Evolutionary conservation across 371 early-diverging fungal genomes (phyloP), one percentile per base, ranked within the genome.

Genomic region (Phascolomyces articulosus): DNA sequence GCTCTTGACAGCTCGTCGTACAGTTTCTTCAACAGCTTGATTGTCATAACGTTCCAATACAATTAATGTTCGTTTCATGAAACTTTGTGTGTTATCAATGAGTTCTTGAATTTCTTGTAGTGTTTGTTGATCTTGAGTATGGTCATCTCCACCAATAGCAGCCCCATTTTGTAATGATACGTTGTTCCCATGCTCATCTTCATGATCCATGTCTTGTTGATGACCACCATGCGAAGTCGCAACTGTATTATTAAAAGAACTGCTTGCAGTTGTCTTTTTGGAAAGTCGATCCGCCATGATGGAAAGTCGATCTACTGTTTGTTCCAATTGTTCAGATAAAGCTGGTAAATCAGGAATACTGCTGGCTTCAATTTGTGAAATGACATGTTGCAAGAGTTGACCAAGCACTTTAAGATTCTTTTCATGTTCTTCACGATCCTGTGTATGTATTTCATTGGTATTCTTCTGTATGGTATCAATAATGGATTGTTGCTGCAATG

Each of bases 1-100:
- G 9, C 73, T 71, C 61, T 79, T 82, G 26, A 82, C 72, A 1
- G 79, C 78, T 20, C 77, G 72, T 26, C 79, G 72, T 27, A 82
- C 75, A 0, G 74, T 75, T 27, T 79, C 79, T 57, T 82, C 82
- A 53, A 79, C 63, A 9, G 73, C 72, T 31, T 65, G 60, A 38
- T 72, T 70, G 20, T 71, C 73, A 21, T 74, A 75, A 7, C 70
- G 69, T 38, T 72, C 73, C 16, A 82, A 59, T 20, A 79, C 69
- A 24, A 67, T 69, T 9, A 78, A 55, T 6, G 72, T 71, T 11
- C 75, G 75, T 28, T 76, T 77, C 68, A 82, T 78, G 26, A 78
- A 77, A 1, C 58, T 53, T n/a, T 77, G 79, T 4, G 82, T 82
- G 21, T 67, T 66, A 34, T 68, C 58, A 11, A 80, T 67, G 21